Base-by-base conservation (phyloP, 495 filamentous ascomycete genomes). In the Acidiella bohemica region DNA sequence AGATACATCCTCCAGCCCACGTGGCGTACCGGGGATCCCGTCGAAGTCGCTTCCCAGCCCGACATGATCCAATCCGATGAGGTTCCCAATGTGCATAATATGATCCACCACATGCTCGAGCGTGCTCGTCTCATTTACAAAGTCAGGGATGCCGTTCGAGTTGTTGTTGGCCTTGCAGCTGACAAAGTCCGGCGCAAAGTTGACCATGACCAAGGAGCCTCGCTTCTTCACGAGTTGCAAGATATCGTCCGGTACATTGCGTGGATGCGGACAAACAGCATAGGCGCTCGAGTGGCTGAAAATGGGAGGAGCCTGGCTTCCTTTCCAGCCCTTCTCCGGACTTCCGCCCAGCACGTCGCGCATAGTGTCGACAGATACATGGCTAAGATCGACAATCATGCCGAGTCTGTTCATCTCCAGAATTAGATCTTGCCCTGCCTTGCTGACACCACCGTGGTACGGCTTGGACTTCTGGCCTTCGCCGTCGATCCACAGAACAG, bases 361-460 rank as follows among this genome's bases (percentile, higher is more conserved):
- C 81, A 80, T 80, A 0, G 78, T 83, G 16, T 77, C 72, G n/a
- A 67, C 64, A 32, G 71, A 72, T 2, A 72, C 69, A 51, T 87
- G 81, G 12, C 76, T 66, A 1, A 85, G 60, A 47, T 87, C 81
- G 26, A 87, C 76, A 12, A 85, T 67, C 78, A 86, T 80, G 17
- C 81, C 81, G 22, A 85, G 57, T 2, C 81, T 66, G 53, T 86
- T 87, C 81, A 87, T 87, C 61, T 87, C 81, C 19, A 59, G 53
- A 41, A 86, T 63, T 5, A 94, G 60, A 2, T 62, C 49, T 31
- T 67, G 64, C n/a, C 90, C 90, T 5, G 62, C 68, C 2, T 67
- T 59, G 46, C 79, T 84, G 12, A 95, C 36, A 9, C 67, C 67
- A 18, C 55, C 58, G 25, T 67, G 63, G 17, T 63, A 53, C 2